Evolutionary conservation across 768 basidiomycete genomes (phyloP).

Genomic region (Termitomyces sp.): DNA sequence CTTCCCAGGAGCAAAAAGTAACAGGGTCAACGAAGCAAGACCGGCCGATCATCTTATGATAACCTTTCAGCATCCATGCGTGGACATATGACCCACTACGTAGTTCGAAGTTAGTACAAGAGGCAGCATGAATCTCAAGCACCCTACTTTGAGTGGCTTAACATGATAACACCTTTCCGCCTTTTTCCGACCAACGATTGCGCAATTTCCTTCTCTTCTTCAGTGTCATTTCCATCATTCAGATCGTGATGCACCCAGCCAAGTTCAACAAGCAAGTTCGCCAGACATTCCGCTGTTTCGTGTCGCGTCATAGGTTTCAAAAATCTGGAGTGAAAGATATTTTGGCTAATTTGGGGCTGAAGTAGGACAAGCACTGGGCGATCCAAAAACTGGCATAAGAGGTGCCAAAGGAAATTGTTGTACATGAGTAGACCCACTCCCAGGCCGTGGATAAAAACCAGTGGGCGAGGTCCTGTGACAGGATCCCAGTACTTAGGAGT

Average conservation of each 20-base stretch:
- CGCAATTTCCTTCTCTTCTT: constrained; percentile 24
- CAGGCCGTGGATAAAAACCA: constrained; percentile 87
- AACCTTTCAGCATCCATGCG: constrained; percentile 84
- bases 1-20: constrained; percentile 92
- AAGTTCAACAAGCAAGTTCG: constrained; percentile 52
- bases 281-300: constrained; percentile 56
- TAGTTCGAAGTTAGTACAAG: not conserved
- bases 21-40: constrained; percentile 93
- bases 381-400: constrained; percentile 54
- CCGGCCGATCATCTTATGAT: constrained; percentile 63
- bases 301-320: constrained; percentile 65
- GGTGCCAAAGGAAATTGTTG: constrained; percentile 51
- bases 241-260: constrained; percentile 52
- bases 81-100: constrained; percentile 76
- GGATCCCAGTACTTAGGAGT: constrained; percentile 67
- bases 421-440: constrained; percentile 82
- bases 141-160: constrained; percentile 87
- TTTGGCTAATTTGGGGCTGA: constrained; percentile 85
- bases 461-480: constrained; percentile 53
- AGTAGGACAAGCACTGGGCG: constrained; percentile 73
- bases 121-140: not conserved
- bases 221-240: constrained; percentile 18
- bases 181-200: constrained; percentile 16
- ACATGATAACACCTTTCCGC: constrained; percentile 62
- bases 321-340: constrained; percentile 74